Conservation (phyloP, 2,329 filamentous ascomycete genomes). For the Arthrobotrys pseudoclavata region DNA sequence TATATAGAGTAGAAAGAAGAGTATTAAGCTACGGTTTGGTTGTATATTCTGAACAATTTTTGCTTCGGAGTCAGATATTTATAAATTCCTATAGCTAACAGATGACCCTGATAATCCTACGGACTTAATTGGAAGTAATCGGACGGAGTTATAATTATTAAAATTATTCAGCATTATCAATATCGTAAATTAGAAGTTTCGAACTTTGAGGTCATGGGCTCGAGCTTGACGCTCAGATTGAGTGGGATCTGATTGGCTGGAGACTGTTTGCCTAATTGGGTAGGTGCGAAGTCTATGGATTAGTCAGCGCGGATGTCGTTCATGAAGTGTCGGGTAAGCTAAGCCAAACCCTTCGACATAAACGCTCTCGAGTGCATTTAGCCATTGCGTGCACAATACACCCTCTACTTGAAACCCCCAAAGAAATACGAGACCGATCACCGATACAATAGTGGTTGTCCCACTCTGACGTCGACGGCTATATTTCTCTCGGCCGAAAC, state of each 20-base stretch:
- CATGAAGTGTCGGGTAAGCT: not conserved
- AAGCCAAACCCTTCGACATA: not conserved
- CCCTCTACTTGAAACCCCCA: no score
- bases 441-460: not conserved
- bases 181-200: not conserved
- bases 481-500: slow-evolving; percentile 4
- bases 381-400: not conserved
- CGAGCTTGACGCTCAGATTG: not conserved
- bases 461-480: not conserved
- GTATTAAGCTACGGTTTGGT: no score
- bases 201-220: not conserved
- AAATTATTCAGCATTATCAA: slow-evolving; percentile 17
- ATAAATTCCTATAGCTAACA: not conserved
- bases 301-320: slow-evolving; percentile 2
- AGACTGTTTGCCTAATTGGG: slow-evolving; percentile 35
- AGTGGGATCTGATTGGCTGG: slow-evolving; percentile 36
- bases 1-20: no score
- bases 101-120: not conserved
- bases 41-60: no score
- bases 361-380: not conserved
- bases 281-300: not conserved
- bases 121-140: slow-evolving; percentile 8
- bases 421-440: not conserved
- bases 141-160: not conserved
- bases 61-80: no score